Base-by-base conservation (phyloP, 176 grass and related monocot genomes). In the Aegilops sharonensis region DNA sequence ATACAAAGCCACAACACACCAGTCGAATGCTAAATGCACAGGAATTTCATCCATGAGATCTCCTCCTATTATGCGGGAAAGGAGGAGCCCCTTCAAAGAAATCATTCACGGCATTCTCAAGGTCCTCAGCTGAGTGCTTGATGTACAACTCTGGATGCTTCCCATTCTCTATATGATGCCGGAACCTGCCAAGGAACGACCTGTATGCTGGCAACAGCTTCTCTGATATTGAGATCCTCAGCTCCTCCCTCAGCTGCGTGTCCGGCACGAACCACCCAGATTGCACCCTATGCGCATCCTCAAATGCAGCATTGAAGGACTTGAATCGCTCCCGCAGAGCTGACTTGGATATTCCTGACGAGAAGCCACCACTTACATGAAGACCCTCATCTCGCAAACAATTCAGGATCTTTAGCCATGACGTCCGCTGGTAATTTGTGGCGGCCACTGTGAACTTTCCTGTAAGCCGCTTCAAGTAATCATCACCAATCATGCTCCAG, bases 111-210 rank as follows among this genome's bases (percentile, higher is more conserved):
- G 85, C 50, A 81, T 77, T 76, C 78, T 96, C 94, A 59, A 96
- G 94, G 87, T 96, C 94, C 91, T 98, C 95, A 63, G 89, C 91
- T 48, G 93, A 90, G 78, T 93, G 95, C 67, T 93, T 98, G 83
- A 98, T 98, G 86, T 90, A 93, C 76, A 98, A 62, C 64, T 98
- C 93, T 20, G 95, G 95, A 77, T 95, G 91, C 87, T 85, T 98
- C 48, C 93, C 93, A 40, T 84, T 90, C 89, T 98, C 95, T 77
- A 98, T 95, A 70, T 98, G 95, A 70, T 93, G 93, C 40, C 95
- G 88, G 87, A 93, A 98, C 81, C 95, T 78, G 31, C 95, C 95
- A 50, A 98, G 89, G 72, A 98, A 98, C 17, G 95, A 93, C 24
- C 95, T 84, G 57, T 95, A 98, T 74, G 95, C 95, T 36, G 95